Conservation (phyloP, 2,329 filamentous ascomycete species). For the Mycogone perniciosa region DNA sequence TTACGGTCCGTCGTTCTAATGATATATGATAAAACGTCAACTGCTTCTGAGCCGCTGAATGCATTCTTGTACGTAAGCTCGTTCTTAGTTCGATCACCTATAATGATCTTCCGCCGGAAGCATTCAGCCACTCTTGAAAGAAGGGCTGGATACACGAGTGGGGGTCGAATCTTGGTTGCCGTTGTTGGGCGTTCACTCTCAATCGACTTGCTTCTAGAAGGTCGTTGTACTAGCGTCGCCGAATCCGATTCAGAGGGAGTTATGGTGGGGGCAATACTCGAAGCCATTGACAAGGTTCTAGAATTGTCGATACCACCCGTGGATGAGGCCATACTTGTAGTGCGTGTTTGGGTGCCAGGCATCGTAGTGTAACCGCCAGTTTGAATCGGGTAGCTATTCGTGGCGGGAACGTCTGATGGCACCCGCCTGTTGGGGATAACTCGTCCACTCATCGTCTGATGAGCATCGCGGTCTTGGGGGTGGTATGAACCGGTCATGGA, state of each 20-base stretch:
- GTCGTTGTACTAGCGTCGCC: conserved; percentile 45
- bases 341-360: conserved; percentile 50
- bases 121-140: conserved; percentile 90
- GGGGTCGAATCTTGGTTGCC: conserved; percentile 59
- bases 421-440: conserved; percentile 69
- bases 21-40: conserved; percentile 92
- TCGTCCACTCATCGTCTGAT: conserved; percentile 90
- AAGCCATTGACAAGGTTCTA: conserved; percentile 89
- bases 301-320: conserved; percentile 41
- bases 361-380: conserved; percentile 35
- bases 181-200: conserved; percentile 51
- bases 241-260: conserved; percentile 53
- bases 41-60: conserved; percentile 91
- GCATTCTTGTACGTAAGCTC: conserved; percentile 95
- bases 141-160: conserved; percentile 87
- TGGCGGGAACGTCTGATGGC: conserved; percentile 34
- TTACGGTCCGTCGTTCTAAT: conserved; percentile 97
- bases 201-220: conserved; percentile 51
- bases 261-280: conserved; percentile 67
- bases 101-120: conserved; percentile 80
- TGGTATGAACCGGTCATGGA: conserved; percentile 75
- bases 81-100: conserved; percentile 90
- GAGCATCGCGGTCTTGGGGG: conserved; percentile 66
- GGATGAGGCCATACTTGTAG: conserved; percentile 57
- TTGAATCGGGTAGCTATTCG: conserved; percentile 30